A percentile compares a stretch with the other conserved stretches of the same genome.
Evolutionary conservation across 2,329 filamentous ascomycete genomes (phyloP).

Genomic region (Boeremia lycopersici): DNA sequence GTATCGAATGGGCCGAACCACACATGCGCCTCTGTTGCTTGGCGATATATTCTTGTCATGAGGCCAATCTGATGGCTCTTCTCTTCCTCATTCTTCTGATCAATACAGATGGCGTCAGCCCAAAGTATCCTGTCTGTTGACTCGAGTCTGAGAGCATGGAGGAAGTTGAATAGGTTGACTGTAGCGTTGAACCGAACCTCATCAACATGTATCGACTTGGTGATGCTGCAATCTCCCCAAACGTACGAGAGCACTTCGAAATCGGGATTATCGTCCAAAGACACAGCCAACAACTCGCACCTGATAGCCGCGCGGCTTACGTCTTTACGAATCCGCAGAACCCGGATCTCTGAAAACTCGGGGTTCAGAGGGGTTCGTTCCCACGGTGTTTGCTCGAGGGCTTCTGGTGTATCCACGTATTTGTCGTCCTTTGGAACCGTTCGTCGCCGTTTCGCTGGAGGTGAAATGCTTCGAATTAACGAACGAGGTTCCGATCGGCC

Average conservation of each 20-base stretch:
- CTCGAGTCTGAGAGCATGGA: not conserved
- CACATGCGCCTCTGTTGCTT: no score
- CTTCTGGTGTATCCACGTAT: not conserved
- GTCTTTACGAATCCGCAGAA: not conserved
- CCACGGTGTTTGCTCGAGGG: not conserved
- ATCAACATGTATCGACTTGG: not conserved
- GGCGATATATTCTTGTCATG: no score
- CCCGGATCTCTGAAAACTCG: not conserved
- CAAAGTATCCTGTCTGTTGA: not conserved
- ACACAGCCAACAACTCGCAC: not conserved
- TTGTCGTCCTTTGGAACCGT: not conserved
- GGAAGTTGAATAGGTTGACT: not conserved
- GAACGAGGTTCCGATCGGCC: no score
- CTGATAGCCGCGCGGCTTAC: not conserved
- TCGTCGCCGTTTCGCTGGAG: not conserved
- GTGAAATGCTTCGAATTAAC: not conserved
- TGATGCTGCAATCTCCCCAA: not conserved
- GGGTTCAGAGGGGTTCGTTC: not conserved
- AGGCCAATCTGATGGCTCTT: no score
- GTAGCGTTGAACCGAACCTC: not conserved
- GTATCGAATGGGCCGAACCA: no score
- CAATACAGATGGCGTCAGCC: not conserved
- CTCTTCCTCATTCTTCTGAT: not conserved
- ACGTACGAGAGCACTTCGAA: not conserved
- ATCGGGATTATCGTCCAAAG: not conserved